These are phyloP conservation scores for Hysterangium stoloniferum DNA, from an alignment of 768 basidiomycete species.

Conservation along the genomic window DNA sequence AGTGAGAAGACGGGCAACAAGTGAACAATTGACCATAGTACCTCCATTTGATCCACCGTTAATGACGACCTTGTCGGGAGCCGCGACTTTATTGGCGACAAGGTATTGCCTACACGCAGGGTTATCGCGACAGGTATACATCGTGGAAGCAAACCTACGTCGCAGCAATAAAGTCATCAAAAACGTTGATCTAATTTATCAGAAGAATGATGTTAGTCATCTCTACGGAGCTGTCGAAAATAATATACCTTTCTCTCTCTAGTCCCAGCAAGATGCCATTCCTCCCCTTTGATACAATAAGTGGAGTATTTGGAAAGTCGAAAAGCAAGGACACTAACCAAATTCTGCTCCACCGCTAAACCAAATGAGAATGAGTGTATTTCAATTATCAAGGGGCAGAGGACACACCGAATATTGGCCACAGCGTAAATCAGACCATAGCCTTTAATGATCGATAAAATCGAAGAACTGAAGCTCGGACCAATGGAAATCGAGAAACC, in stretches of 20 bases:
- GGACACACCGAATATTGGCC: constrained; percentile 26
- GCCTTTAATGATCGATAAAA: constrained; percentile 65
- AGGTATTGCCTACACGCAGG: constrained; percentile 48
- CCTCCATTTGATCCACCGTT: constrained; percentile 82
- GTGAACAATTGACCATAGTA: constrained; percentile 19
- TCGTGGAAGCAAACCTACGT: constrained; percentile 39
- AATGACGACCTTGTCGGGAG: constrained; percentile 62
- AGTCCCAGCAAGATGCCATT: constrained; percentile 74
- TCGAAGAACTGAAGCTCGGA: constrained; percentile 63
- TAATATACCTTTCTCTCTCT: constrained; percentile 55
- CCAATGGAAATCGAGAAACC: constrained; percentile 67
- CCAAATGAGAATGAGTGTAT: not conserved
- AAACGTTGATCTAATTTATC: constrained; percentile 51
- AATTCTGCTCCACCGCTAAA: constrained; percentile 66
- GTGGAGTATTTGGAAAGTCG: too few species aligned
- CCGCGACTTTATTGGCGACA: constrained; percentile 63
- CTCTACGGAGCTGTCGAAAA: constrained; percentile 4
- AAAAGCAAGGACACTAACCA: constrained; percentile 34
- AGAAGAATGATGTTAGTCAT: not conserved
- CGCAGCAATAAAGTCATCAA: constrained; percentile 78
- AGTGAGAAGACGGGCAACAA: constrained; percentile 6
- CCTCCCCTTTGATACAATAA: constrained; percentile 40
- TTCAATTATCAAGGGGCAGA: not conserved
- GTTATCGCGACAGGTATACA: not conserved
- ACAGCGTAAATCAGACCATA: constrained; percentile 62